A percentile compares a stretch with the other conserved stretches of the same genome.
Evolutionary conservation across 805 yeast genomes (phyloP).

Genomic region (Candida pini): DNA sequence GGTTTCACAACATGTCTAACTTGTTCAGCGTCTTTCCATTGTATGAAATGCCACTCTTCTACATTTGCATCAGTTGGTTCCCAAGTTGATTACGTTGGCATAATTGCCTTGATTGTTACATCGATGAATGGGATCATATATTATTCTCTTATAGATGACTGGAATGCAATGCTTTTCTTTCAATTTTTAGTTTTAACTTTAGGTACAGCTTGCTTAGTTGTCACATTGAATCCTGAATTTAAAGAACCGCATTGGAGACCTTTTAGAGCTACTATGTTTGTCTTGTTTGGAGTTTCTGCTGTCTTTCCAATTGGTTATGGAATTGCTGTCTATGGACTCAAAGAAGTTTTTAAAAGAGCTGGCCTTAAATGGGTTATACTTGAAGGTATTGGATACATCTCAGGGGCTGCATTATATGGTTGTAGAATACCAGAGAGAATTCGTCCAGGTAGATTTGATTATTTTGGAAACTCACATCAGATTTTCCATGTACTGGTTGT

Average conservation of each 20-base stretch:
- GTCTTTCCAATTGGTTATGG: constrained; percentile 64
- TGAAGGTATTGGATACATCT: constrained; percentile 72
- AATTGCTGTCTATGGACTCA: constrained; percentile 39
- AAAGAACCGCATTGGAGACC: constrained; percentile 70
- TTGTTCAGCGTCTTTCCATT: constrained; percentile 47
- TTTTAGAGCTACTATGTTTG: constrained; percentile 71
- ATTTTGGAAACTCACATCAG: constrained; percentile 80
- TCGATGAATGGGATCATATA: constrained; percentile 36
- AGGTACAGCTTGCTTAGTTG: constrained; percentile 56
- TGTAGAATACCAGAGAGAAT: constrained; percentile 70
- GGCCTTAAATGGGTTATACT: constrained; percentile 55
- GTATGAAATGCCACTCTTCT: constrained; percentile 45
- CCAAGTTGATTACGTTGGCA: constrained; percentile 51
- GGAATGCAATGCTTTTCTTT: constrained; percentile 31
- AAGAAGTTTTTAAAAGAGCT: constrained; percentile 43
- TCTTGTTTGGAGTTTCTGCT: constrained; percentile 75
- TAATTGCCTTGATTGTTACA: constrained; percentile 43
- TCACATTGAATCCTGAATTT: constrained; percentile 63
- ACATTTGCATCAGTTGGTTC: constrained; percentile 39
- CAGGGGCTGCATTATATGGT: constrained; percentile 79
- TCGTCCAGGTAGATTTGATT: constrained; percentile 58
- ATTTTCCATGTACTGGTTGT: constrained; percentile 77
- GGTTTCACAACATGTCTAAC: constrained; percentile 42
- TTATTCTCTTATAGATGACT: constrained; percentile 41
- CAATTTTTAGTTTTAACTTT: constrained; percentile 42